Evolutionary conservation across 768 basidiomycete genomes (phyloP).

Genomic region (Tylopilus cervinicoccineus): DNA sequence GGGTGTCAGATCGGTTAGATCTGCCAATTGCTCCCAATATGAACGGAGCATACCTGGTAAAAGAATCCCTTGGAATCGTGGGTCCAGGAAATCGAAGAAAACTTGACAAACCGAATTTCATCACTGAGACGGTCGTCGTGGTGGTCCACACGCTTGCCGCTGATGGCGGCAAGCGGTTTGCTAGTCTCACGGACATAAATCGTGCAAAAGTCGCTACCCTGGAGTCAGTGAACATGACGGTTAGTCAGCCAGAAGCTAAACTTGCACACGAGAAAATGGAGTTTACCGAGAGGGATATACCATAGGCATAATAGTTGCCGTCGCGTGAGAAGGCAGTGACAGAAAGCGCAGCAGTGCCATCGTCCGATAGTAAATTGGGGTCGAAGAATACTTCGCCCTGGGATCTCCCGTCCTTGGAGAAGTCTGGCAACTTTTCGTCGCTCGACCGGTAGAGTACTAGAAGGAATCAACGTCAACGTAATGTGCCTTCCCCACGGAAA

Average conservation of each 20-base stretch:
- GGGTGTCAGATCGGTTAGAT: conserved; percentile 2
- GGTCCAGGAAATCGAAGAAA: conserved; percentile 69
- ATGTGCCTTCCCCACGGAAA: neutral
- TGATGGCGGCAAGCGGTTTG: conserved; percentile 46
- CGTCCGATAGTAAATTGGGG: conserved; percentile 65
- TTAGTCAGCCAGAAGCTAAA: conserved; percentile 3
- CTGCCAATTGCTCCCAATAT: neutral
- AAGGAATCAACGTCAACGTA: neutral
- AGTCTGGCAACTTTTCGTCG: conserved; percentile 50
- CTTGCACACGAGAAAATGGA: neutral
- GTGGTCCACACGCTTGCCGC: conserved; percentile 37
- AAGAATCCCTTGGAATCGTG: conserved; percentile 81
- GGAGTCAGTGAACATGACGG: neutral
- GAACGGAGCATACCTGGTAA: conserved; percentile 52
- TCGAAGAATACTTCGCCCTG: conserved; percentile 79
- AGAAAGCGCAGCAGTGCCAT: conserved; percentile 67
- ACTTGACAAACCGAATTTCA: conserved; percentile 73
- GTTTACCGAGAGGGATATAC: conserved; percentile 66
- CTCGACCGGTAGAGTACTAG: conserved; percentile 62
- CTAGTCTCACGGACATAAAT: conserved; percentile 64
- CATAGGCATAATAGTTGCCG: conserved; percentile 75
- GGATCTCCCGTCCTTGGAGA: conserved; percentile 39
- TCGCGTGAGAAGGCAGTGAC: conserved; percentile 57
- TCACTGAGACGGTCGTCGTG: conserved; percentile 56
- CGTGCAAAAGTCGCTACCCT: conserved; percentile 75